Evolutionary conservation across 768 basidiomycete genomes (phyloP).

Genomic region (Pleurotus cornucopiae): DNA sequence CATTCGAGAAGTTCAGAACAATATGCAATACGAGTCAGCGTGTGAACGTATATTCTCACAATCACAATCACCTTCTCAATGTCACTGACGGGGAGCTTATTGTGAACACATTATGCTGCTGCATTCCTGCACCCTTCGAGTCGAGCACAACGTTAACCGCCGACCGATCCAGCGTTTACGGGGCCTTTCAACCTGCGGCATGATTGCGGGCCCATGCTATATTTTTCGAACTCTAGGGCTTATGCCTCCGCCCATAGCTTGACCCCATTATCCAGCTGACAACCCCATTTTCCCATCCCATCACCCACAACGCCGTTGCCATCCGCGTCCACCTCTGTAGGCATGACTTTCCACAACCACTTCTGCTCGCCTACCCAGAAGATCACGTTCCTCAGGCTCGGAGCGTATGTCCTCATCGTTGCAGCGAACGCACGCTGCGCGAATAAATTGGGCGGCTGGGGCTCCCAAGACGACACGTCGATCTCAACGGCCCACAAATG

Average conservation of each 20-base stretch:
- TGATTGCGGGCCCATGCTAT: no score
- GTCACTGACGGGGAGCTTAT: no score
- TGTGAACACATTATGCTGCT: no score
- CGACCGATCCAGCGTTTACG: no score
- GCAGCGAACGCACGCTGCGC: neutral
- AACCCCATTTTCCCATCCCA: neutral
- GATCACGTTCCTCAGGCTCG: neutral
- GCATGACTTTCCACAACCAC: neutral
- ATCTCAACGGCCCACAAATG: neutral
- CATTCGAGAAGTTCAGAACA: no score
- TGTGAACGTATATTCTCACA: no score
- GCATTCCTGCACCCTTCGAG: no score
- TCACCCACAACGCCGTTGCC: neutral
- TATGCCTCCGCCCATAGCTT: neutral
- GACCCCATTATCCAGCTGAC: neutral
- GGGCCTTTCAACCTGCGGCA: no score
- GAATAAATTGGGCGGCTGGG: neutral
- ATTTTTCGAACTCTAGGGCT: no score
- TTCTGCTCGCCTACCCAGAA: slow-evolving; percentile 1
- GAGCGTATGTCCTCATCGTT: neutral
- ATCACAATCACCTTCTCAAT: no score
- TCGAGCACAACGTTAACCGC: no score
- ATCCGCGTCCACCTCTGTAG: neutral
- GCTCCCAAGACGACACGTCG: neutral
- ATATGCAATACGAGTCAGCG: no score